Evolutionary conservation across 805 yeast genomes (phyloP).

Genomic region (Yarrowia sp.): DNA sequence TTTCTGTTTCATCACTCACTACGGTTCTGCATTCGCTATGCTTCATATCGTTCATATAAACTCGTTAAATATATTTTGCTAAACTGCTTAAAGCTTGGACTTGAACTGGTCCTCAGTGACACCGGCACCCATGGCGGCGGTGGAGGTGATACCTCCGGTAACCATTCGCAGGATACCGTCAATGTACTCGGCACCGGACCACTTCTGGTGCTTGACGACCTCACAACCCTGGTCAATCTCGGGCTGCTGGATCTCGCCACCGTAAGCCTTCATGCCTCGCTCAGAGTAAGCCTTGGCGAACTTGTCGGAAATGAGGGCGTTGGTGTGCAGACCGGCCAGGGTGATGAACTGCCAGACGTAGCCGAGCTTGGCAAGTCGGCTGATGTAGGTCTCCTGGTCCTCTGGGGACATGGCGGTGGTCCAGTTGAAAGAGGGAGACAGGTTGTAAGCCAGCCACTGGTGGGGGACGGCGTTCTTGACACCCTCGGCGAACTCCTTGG

Average conservation of each 20-base stretch:
- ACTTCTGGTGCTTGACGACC: constrained; percentile 95
- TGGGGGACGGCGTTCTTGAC: constrained; percentile 76
- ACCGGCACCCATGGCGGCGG: constrained; percentile 98
- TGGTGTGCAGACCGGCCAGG: constrained; percentile 93
- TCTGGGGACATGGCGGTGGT: constrained; percentile 82
- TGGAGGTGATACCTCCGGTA: constrained; percentile 89
- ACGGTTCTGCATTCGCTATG: no score
- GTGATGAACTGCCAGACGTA: constrained; percentile 98
- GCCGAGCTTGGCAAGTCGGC: constrained; percentile 81
- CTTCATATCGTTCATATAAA: neutral
- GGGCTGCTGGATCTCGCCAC: constrained; percentile 76
- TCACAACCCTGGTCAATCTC: constrained; percentile 89
- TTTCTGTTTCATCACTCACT: no score
- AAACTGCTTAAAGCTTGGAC: constrained; percentile 29
- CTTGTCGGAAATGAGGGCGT: constrained; percentile 84
- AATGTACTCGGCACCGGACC: constrained; percentile 98
- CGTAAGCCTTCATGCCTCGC: constrained; percentile 95
- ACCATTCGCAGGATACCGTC: constrained; percentile 86
- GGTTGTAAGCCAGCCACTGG: constrained; percentile 95
- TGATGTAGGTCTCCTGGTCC: constrained; percentile 88
- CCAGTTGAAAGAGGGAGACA: constrained; percentile 98
- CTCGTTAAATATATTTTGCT: constrained; percentile 12
- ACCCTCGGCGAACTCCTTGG: constrained; percentile 91
- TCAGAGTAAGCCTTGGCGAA: constrained; percentile 74
- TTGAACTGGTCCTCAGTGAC: constrained; percentile 96